Evolutionary conservation across 352 stramenopile species (phyloP), one percentile per base, ranked within the genome.

Genomic region (Blastocystis sp.): DNA sequence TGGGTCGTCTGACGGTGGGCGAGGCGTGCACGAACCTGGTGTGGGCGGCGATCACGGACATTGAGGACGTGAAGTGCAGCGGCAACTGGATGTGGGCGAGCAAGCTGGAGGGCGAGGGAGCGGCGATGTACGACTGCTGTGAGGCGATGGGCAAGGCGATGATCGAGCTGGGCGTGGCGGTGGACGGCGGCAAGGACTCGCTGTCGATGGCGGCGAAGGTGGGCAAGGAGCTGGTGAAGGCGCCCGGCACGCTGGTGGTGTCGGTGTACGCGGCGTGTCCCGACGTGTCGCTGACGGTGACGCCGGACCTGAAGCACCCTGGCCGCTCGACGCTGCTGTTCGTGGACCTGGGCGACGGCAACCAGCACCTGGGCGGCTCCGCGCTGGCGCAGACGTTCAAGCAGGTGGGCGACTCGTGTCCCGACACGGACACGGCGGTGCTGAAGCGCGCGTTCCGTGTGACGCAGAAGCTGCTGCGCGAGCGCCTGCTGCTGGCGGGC

Each of bases 1-100:
- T 98, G 96, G 96, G 95, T 64, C 78, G 91, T 57, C 90, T 97
- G 91, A 97, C 91, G 85, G 95, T 99, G 14, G 95, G 93, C 27
- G 96, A 99, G 88, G 93, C 96, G 53, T 91, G 99, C 69, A 98
- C 96, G 0, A 99, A 99, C 90, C 89, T 99, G 53, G 95, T 98
- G 87, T 98, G 94, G 93, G 96, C 96, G 6, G 92, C 94, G 84
- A 91, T 95, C 36, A 95, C 93, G 34, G 92, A 91, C 14, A 90
- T 98, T 18, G 90, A 94, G 46, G 94, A 99, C 88, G 94, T 96
- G 89, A 98, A 98, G 90, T 95, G 93, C 65, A 97, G 92, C 86
- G 95, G 93, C 54, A 99, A 99, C 90, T 99, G 96, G 96, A 99
- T 99, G 96, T 99, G 97, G 91, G 95, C 96, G 4, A 95, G 95